These are phyloP conservation scores for Saposhnikovia divaricata DNA, from an alignment of 129 eudicot genomes.

Conservation along the genomic window DNA sequence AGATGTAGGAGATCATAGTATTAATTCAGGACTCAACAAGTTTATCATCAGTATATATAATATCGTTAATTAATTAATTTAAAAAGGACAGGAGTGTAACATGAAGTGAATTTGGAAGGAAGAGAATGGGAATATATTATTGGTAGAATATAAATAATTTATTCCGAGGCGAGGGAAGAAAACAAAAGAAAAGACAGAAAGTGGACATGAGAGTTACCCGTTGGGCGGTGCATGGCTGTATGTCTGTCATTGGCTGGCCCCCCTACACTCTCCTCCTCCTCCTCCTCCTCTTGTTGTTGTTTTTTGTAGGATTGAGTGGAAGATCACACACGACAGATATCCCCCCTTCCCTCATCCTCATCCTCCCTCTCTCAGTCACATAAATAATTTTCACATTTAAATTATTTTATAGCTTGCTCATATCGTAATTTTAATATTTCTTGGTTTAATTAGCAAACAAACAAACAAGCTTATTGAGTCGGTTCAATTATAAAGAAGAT, in stretches of 20 bases:
- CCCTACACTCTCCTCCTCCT: neutral
- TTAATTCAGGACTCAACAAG: no score
- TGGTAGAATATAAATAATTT: constrained; percentile 1
- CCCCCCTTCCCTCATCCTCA: constrained; percentile 38
- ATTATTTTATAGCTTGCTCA: neutral
- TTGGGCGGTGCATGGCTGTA: constrained; percentile 15
- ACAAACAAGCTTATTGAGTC: neutral
- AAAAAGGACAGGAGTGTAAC: no score
- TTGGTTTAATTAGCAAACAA: constrained; percentile 18
- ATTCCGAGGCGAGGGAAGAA: constrained; percentile 22
- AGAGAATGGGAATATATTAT: no score
- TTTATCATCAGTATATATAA: no score
- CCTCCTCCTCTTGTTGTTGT: neutral
- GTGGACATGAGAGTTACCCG: constrained; percentile 52
- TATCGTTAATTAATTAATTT: no score
- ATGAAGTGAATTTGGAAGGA: neutral
- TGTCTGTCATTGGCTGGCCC: neutral
- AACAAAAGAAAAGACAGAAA: constrained; percentile 58
- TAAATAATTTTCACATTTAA: neutral
- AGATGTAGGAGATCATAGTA: no score
- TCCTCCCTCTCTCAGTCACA: constrained; percentile 2
- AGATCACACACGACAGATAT: neutral
- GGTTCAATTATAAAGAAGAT: neutral
- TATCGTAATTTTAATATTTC: constrained; percentile 5
- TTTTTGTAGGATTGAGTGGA: neutral